Percentiles rank a stretch among this genome's conserved stretches.
phyloP scores from a whole-genome alignment of 768 basidiomycete genomes.

The Mycena albidolilacea region DNA sequence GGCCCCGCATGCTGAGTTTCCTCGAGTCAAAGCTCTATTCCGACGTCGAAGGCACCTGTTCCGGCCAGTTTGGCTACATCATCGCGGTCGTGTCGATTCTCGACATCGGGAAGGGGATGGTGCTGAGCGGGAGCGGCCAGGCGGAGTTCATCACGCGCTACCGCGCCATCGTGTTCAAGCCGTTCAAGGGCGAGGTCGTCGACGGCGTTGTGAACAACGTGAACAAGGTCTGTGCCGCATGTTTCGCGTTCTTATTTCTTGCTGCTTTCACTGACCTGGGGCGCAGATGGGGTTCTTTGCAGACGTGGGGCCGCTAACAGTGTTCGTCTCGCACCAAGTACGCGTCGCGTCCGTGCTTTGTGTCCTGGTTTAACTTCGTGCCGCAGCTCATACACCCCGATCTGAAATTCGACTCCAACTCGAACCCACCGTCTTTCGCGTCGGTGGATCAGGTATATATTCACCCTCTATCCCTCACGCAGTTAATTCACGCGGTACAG shows the following conservation, averaged over 20 bases:
- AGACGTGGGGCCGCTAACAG: conserved; percentile 93
- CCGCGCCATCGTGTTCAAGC: conserved; percentile 98
- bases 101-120: conserved; percentile 94
- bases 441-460: conserved; percentile 86
- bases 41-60: conserved; percentile 98
- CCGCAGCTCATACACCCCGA: conserved; percentile 93
- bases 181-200: conserved; percentile 99
- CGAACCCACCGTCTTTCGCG: conserved; percentile 96
- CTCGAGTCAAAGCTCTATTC: conserved; percentile 94
- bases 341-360: conserved; percentile 39
- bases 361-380: conserved; percentile 15
- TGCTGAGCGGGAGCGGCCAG: conserved; percentile 91
- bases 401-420: conserved; percentile 95
- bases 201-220: conserved; percentile 97
- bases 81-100: conserved; percentile 92
- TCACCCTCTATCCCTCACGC: conserved; percentile 1
- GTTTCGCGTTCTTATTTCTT: not conserved
- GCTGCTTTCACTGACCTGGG: not conserved
- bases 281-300: conserved; percentile 98
- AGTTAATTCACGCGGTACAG: conserved; percentile 52
- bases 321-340: conserved; percentile 97
- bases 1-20: conserved; percentile 94
- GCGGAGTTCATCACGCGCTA: conserved; percentile 97
- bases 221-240: conserved; percentile 78
- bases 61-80: conserved; percentile 95